A percentile compares a stretch with the other conserved stretches of the same genome.
Evolutionary conservation across 768 basidiomycete species (phyloP).

Genomic region (Antrodiella citrinella): DNA sequence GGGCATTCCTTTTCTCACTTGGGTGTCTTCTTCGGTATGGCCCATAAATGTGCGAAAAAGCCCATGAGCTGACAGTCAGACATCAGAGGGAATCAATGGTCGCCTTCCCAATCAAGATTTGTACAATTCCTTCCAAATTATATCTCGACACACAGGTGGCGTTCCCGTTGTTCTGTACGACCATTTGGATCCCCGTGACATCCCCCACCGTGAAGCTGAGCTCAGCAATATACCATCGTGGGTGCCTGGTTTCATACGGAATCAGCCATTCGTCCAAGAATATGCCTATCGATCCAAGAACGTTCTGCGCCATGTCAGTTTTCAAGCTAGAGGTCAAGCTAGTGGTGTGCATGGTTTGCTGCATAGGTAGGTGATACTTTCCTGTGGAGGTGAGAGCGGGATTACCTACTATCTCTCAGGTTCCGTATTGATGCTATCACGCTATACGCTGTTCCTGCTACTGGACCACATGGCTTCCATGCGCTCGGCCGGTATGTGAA

Average conservation of each 20-base stretch:
- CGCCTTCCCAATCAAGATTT: slow-evolving; percentile 95
- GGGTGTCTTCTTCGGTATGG: slow-evolving; percentile 87
- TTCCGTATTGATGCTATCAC: slow-evolving; percentile 95
- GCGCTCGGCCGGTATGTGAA: slow-evolving; percentile 80
- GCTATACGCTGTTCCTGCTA: slow-evolving; percentile 77
- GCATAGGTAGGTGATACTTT: slow-evolving; percentile 52
- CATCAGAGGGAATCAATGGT: slow-evolving; percentile 87
- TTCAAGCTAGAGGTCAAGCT: slow-evolving; percentile 70
- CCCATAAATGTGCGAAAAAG: background rate
- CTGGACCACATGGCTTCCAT: slow-evolving; percentile 93
- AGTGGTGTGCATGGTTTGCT: slow-evolving; percentile 89
- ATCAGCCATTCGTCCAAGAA: slow-evolving; percentile 35
- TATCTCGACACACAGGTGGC: slow-evolving; percentile 64
- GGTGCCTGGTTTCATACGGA: slow-evolving; percentile 37
- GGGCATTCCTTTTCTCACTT: slow-evolving; percentile 95
- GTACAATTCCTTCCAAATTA: slow-evolving; percentile 69
- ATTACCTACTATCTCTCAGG: slow-evolving; percentile 30
- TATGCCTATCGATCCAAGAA: slow-evolving; percentile 58
- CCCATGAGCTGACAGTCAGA: background rate
- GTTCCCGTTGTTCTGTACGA: slow-evolving; percentile 81
- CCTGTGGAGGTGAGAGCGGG: background rate
- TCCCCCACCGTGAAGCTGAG: slow-evolving; percentile 21
- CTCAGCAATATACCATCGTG: slow-evolving; percentile 31
- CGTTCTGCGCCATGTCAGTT: slow-evolving; percentile 59
- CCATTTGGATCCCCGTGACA: slow-evolving; percentile 46